phyloP scores from a whole-genome alignment of 1,284 basidiomycete genomes.

The Meira nashicola region DNA sequence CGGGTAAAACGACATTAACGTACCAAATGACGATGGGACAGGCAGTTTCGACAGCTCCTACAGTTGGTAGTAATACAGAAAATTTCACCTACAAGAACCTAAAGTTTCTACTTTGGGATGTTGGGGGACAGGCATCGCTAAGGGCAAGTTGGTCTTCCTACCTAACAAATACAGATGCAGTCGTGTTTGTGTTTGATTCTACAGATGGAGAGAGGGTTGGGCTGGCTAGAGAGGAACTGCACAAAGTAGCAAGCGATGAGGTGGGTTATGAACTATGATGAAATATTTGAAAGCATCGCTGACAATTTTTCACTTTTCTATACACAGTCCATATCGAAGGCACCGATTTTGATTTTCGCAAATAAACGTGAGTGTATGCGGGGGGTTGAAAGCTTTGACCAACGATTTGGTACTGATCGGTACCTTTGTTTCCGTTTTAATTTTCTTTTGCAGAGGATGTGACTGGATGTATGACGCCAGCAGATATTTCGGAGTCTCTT shows the following conservation, averaged over 20 bases:
- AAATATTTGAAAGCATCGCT: not conserved
- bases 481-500: constrained; percentile 57
- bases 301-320: not conserved
- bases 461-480: constrained; percentile 53
- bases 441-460: constrained; percentile 55
- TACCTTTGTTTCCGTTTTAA: not conserved
- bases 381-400: not conserved
- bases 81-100: constrained; percentile 11
- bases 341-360: constrained; percentile 57
- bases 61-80: constrained; percentile 55
- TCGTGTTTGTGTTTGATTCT: constrained; percentile 58
- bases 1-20: constrained; percentile 55
- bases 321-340: constrained; percentile 50
- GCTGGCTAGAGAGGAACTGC: constrained; percentile 56
- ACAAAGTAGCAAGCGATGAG: constrained; percentile 52
- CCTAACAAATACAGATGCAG: constrained; percentile 55
- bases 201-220: constrained; percentile 56
- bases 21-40: constrained; percentile 59
- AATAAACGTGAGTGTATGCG: constrained; percentile 53
- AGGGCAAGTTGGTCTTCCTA: constrained; percentile 56
- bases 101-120: constrained; percentile 56
- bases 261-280: constrained; percentile 16
- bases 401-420: not conserved
- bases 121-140: constrained; percentile 57
- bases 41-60: constrained; percentile 58